A percentile compares a stretch with the other conserved stretches of the same genome.
phyloP scores from a whole-genome alignment of 2,329 filamentous ascomycete genomes.

The Torrubiellomyces zombiae region DNA sequence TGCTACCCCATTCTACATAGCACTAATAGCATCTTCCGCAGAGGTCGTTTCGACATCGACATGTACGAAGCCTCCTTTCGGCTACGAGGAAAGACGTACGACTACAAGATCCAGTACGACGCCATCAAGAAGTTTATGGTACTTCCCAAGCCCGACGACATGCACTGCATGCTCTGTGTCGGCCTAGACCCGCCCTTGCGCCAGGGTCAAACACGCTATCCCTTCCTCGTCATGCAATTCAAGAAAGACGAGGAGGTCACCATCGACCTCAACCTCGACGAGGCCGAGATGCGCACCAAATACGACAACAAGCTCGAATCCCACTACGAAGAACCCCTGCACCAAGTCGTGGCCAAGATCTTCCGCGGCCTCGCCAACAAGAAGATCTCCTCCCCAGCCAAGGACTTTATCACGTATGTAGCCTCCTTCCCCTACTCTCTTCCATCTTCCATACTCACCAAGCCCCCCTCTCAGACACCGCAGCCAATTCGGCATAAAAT shows the following conservation, averaged over 20 bases:
- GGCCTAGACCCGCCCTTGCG: constrained; percentile 88
- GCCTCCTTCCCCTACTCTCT: not conserved
- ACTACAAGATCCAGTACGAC: constrained; percentile 99
- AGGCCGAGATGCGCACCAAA: constrained; percentile 64
- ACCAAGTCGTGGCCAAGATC: constrained; percentile 86
- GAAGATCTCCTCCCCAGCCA: constrained; percentile 84
- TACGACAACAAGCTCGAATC: constrained; percentile 81
- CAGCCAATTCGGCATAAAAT: constrained; percentile 89
- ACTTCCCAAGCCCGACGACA: constrained; percentile 93
- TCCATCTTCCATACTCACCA: not conserved
- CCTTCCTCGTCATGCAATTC: constrained; percentile 97
- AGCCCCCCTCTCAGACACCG: constrained; percentile 45
- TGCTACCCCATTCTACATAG: constrained; percentile 1
- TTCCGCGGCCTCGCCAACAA: constrained; percentile 90
- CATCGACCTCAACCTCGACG: constrained; percentile 89
- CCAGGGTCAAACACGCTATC: constrained; percentile 93
- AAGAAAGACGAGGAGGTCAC: constrained; percentile 96
- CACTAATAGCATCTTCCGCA: too few relatives aligned
- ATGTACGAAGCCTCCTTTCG: constrained; percentile 98
- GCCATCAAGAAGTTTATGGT: constrained; percentile 98
- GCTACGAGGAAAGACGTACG: constrained; percentile 94
- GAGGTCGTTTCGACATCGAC: constrained; percentile 98
- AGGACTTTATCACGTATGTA: constrained; percentile 68
- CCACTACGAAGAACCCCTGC: constrained; percentile 86
- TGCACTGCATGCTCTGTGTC: constrained; percentile 87